Evolutionary conservation across 108 stramenopile genomes (phyloP).

Genomic region (Discostella pseudostelligera): DNA sequence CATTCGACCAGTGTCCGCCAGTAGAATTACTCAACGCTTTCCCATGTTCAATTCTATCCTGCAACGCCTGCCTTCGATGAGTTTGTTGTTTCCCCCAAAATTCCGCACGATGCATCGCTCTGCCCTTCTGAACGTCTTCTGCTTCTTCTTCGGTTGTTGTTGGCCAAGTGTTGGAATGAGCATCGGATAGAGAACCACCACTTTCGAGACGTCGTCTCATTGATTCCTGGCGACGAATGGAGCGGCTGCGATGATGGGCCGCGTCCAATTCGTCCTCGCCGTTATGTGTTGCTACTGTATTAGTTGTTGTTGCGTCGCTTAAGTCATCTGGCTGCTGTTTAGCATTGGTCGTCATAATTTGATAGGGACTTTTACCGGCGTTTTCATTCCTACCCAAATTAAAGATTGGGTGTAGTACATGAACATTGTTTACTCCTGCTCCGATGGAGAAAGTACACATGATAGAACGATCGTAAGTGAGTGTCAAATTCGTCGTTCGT

Average conservation of each 20-base stretch:
- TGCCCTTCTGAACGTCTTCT: conserved; percentile 12
- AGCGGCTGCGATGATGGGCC: conserved; percentile 25
- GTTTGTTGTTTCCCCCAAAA: conserved; percentile 32
- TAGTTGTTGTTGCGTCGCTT: conserved; percentile 1
- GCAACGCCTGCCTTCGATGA: conserved; percentile 46
- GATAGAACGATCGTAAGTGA: neutral
- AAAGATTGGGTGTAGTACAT: conserved; percentile 76
- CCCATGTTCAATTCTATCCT: conserved; percentile 39
- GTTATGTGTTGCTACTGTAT: neutral
- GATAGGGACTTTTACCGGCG: conserved; percentile 45
- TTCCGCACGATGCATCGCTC: conserved; percentile 25
- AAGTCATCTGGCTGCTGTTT: conserved; percentile 13
- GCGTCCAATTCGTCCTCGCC: conserved; percentile 31
- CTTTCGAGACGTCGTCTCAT: conserved; percentile 40
- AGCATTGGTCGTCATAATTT: conserved; percentile 18
- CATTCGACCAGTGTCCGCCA: conserved; percentile 69
- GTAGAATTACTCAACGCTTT: conserved; percentile 67
- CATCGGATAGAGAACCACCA: conserved; percentile 36
- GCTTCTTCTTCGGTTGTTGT: conserved; percentile 7
- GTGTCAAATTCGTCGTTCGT: neutral
- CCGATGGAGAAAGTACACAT: neutral
- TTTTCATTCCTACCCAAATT: conserved; percentile 45
- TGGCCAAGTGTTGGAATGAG: conserved; percentile 41
- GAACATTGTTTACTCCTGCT: conserved; percentile 74
- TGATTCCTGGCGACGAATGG: conserved; percentile 28